phyloP scores from a whole-genome alignment of 345 rosid species.

The Populus deltoides region DNA sequence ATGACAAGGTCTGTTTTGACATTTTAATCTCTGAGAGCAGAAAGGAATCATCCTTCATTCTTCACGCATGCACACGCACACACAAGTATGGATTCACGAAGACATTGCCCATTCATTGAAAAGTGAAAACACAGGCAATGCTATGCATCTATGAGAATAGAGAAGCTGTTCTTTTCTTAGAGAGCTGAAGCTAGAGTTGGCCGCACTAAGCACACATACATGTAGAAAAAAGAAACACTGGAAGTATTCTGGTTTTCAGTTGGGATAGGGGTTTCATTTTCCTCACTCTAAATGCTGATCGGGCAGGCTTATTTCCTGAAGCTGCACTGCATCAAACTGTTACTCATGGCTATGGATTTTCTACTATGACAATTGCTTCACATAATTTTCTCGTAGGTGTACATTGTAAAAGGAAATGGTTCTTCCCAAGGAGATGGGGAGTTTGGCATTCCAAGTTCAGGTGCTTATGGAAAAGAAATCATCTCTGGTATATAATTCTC shows the following conservation, averaged over 20 bases:
- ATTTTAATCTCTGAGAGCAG: neutral
- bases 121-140: neutral
- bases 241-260: neutral
- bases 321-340: neutral
- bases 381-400: slow-evolving; percentile 30
- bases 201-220: neutral
- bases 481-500: slow-evolving; percentile 26
- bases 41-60: neutral
- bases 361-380: neutral
- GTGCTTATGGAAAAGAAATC: slow-evolving; percentile 15
- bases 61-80: neutral
- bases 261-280: neutral
- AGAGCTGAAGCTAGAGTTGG: neutral
- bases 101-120: neutral
- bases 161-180: neutral
- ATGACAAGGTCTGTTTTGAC: neutral
- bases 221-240: neutral
- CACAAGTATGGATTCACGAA: neutral
- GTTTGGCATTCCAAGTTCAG: slow-evolving; percentile 5
- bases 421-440: slow-evolving; percentile 12
- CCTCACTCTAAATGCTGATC: neutral
- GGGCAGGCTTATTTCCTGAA: neutral
- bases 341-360: neutral
- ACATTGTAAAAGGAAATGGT: slow-evolving; percentile 31
- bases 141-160: neutral